A percentile compares a stretch with the other conserved stretches of the same genome.
phyloP scores from a whole-genome alignment of 2,329 filamentous ascomycete species.

The Botryotinia narcissicola region DNA sequence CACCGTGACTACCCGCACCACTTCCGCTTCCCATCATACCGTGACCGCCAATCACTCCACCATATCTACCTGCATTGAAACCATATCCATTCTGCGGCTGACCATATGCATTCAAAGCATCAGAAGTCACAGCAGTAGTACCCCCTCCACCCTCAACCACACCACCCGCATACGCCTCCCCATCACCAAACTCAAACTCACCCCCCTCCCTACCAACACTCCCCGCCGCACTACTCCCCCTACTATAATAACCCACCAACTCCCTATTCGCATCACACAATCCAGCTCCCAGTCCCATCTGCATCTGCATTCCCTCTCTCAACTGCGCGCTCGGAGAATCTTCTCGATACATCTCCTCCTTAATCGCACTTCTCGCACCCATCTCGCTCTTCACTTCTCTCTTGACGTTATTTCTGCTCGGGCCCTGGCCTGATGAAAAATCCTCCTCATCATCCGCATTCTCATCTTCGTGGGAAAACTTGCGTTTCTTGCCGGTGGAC shows the following conservation, averaged over 20 bases:
- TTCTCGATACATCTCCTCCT: background rate
- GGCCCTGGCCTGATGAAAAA: slow-evolving; percentile 4
- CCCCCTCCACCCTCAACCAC: no score
- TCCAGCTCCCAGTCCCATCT: background rate
- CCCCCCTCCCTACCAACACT: background rate
- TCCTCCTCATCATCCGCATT: slow-evolving; percentile 31
- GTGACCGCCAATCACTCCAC: background rate
- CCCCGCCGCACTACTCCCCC: background rate
- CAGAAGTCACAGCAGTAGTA: background rate
- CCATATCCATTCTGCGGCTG: background rate
- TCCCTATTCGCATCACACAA: slow-evolving; percentile 10
- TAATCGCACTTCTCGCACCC: background rate
- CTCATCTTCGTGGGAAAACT: slow-evolving; percentile 26
- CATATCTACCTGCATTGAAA: background rate
- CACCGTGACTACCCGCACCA: background rate
- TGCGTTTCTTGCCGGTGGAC: slow-evolving; percentile 29
- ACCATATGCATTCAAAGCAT: background rate
- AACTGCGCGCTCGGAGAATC: background rate
- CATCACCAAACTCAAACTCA: background rate
- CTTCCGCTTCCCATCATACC: slow-evolving; percentile 2
- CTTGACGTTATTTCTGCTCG: slow-evolving; percentile 17
- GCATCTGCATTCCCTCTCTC: background rate
- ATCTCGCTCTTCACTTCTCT: background rate
- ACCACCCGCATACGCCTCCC: background rate
- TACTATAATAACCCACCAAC: background rate